Conservation (phyloP, 2,329 filamentous ascomycete species). For the Neoscytalidium dimidiatum region DNA sequence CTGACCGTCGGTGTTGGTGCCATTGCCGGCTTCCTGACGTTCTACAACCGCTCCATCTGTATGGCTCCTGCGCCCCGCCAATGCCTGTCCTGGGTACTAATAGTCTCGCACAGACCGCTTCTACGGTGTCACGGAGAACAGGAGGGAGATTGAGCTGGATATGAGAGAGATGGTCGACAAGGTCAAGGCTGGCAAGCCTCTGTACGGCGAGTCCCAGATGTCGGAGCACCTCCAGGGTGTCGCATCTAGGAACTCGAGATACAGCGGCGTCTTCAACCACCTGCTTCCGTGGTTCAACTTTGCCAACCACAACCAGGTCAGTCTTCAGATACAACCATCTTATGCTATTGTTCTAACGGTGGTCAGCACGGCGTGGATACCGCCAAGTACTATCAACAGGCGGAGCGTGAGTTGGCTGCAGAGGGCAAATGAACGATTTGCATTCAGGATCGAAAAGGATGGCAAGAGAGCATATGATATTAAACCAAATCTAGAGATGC, state of each 20-base stretch:
- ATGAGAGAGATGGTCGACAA: conserved; percentile 98
- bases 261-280: conserved; percentile 80
- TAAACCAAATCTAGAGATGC: background rate
- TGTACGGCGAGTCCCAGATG: conserved; percentile 80
- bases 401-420: conserved; percentile 87
- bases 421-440: conserved; percentile 52
- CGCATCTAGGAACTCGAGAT: conserved; percentile 87
- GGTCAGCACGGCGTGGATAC: conserved; percentile 93
- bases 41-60: conserved; percentile 84
- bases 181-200: conserved; percentile 86
- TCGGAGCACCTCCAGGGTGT: conserved; percentile 92
- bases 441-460: background rate
- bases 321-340: conserved; percentile 27
- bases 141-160: conserved; percentile 89
- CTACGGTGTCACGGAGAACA: conserved; percentile 92
- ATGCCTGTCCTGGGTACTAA: conserved; percentile 61
- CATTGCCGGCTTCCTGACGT: conserved; percentile 77
- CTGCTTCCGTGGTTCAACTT: conserved; percentile 97
- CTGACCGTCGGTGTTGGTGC: conserved; percentile 72
- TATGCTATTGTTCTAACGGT: background rate
- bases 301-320: conserved; percentile 81
- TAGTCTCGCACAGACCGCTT: conserved; percentile 71
- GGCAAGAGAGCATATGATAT: background rate
- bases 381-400: conserved; percentile 96
- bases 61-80: conserved; percentile 46